phyloP scores from a whole-genome alignment of 371 early-diverging fungal genomes.

The Dinochytrium kinnereticum region DNA sequence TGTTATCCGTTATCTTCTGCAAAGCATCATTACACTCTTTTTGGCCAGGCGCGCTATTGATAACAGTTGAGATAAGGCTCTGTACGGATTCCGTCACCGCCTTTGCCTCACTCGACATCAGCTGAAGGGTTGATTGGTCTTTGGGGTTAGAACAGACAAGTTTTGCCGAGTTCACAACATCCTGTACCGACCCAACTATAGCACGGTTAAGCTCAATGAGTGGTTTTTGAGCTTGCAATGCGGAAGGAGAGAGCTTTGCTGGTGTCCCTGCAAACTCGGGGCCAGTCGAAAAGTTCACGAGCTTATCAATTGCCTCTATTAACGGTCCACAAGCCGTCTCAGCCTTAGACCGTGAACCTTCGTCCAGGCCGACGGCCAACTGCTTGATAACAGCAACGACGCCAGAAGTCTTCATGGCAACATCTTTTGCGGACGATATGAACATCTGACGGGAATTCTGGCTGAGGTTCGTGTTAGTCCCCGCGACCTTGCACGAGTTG shows the following conservation, averaged over 20 bases:
- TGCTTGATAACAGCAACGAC: conserved; percentile 50
- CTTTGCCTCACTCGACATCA: conserved; percentile 32
- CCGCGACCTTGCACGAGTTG: conserved; percentile 45
- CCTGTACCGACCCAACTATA: conserved; percentile 35
- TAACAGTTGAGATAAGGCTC: conserved; percentile 32
- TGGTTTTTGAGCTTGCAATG: conserved; percentile 43
- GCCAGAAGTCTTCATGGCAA: conserved; percentile 44
- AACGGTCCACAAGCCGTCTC: conserved; percentile 36
- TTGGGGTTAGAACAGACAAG: conserved; percentile 41
- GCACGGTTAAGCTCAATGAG: conserved; percentile 38
- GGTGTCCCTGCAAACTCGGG: conserved; percentile 50
- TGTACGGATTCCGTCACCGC: conserved; percentile 39
- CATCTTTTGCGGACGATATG: conserved; percentile 38
- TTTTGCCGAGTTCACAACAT: conserved; percentile 40
- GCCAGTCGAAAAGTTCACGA: conserved; percentile 36
- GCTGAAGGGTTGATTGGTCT: conserved; percentile 25
- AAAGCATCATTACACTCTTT: conserved; percentile 51
- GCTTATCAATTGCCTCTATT: conserved; percentile 42
- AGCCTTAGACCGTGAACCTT: conserved; percentile 32
- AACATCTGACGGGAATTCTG: conserved; percentile 39
- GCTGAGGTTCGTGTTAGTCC: conserved; percentile 27
- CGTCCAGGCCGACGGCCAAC: conserved; percentile 41
- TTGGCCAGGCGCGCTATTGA: conserved; percentile 50
- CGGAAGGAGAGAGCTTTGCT: conserved; percentile 42
- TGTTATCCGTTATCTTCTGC: conserved; percentile 35